phyloP scores from a whole-genome alignment of 441 rosid species.

The California macrophylla region DNA sequence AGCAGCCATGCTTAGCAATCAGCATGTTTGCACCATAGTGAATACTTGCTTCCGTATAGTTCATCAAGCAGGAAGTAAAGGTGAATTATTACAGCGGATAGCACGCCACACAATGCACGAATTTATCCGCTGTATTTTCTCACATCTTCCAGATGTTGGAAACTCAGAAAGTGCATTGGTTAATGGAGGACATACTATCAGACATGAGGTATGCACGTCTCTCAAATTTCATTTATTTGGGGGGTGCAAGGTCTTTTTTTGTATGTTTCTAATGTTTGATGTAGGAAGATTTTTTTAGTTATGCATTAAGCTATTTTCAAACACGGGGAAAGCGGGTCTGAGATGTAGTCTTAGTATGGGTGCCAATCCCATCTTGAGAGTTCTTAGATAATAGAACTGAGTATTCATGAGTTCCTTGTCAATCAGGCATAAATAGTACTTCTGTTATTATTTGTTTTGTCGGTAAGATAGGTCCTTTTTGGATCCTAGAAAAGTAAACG shows the following conservation, averaged over 20 bases:
- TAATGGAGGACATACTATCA: constrained; percentile 36
- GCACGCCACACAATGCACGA: constrained; percentile 96
- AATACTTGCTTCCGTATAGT: constrained; percentile 88
- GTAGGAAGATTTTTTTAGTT: not conserved
- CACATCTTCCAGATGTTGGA: constrained; percentile 60
- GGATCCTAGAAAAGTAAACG: not conserved
- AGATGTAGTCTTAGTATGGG: not conserved
- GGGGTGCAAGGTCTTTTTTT: not conserved
- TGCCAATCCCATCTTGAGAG: not conserved
- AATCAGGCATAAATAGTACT: not conserved
- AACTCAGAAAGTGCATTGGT: constrained; percentile 38
- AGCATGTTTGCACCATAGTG: constrained; percentile 74
- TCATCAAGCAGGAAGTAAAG: constrained; percentile 83
- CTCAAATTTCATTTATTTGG: constrained; percentile 12
- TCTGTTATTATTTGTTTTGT: not conserved
- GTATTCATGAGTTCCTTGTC: not conserved
- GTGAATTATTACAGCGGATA: constrained; percentile 80
- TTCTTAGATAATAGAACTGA: not conserved
- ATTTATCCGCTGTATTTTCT: constrained; percentile 78
- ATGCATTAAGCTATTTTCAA: not conserved
- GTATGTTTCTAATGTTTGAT: not conserved
- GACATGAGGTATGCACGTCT: constrained; percentile 39
- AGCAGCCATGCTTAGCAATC: constrained; percentile 61
- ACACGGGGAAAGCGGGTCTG: not conserved
- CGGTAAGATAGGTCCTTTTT: not conserved